Evolutionary conservation across 371 early-diverging fungal species (phyloP).

Genomic region (Apophysomyces variabilis): DNA sequence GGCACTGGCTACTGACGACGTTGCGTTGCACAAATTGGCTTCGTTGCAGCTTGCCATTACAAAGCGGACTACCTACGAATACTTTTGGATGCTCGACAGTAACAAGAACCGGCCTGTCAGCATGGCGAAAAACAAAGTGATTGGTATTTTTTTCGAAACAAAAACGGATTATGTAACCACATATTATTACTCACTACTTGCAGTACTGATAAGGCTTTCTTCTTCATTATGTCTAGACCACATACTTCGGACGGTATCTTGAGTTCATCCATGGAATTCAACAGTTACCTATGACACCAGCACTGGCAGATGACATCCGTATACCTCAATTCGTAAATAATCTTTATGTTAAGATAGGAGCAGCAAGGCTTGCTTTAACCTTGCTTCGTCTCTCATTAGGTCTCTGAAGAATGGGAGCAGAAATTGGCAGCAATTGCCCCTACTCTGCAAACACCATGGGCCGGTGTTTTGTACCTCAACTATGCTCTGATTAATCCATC

Average conservation of each 20-base stretch:
- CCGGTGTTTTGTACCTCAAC: conserved; percentile 59
- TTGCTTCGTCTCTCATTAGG: conserved; percentile 19
- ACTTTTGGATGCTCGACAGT: conserved; percentile 65
- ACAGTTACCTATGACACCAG: conserved; percentile 80
- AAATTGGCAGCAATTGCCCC: conserved; percentile 36
- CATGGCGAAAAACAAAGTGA: conserved; percentile 66
- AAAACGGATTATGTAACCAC: conserved; percentile 71
- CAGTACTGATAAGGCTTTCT: conserved; percentile 13
- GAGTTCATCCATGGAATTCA: conserved; percentile 84
- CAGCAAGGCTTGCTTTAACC: not conserved
- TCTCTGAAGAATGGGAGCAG: conserved; percentile 58
- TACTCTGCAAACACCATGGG: conserved; percentile 53
- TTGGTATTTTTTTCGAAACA: conserved; percentile 75
- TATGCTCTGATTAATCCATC: conserved; percentile 55
- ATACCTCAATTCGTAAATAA: conserved; percentile 51
- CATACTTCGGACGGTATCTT: conserved; percentile 65
- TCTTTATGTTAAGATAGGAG: not conserved
- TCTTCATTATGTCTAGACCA: conserved; percentile 38
- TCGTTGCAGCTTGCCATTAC: conserved; percentile 60
- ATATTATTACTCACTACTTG: not conserved
- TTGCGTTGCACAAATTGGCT: conserved; percentile 41
- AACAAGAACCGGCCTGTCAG: conserved; percentile 52
- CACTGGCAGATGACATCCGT: conserved; percentile 51
- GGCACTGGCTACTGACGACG: conserved; percentile 52
- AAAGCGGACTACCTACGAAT: conserved; percentile 64